Evolutionary conservation across 306 rosid species (phyloP).

Genomic region (Cicer yamashitae): DNA sequence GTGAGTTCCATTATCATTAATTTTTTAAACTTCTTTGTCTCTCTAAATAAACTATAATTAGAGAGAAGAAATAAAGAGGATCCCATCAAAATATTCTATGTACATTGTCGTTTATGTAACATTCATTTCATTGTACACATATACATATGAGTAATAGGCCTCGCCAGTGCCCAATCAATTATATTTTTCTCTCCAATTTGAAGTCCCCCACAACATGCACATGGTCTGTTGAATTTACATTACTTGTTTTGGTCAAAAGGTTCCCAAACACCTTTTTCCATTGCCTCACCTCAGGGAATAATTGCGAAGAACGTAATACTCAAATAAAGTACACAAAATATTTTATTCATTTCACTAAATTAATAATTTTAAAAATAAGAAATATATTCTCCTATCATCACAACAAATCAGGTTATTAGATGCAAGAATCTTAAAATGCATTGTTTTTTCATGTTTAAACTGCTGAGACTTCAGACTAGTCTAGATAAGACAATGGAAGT

Average conservation of each 20-base stretch:
- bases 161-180: neutral
- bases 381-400: neutral
- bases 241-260: slow-evolving; percentile 58
- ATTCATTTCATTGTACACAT: slow-evolving; percentile 35
- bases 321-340: slow-evolving; percentile 36
- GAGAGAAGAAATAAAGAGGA: too few relatives aligned
- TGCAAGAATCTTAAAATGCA: too few relatives aligned
- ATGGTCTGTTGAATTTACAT: slow-evolving; percentile 42
- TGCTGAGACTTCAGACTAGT: too few relatives aligned
- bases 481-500: too few relatives aligned
- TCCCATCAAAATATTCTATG: neutral
- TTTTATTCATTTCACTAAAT: neutral
- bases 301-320: slow-evolving; percentile 40
- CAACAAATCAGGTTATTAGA: neutral
- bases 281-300: slow-evolving; percentile 44
- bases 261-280: slow-evolving; percentile 52
- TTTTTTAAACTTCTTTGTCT: too few relatives aligned
- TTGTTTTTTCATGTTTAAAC: too few relatives aligned
- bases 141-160: slow-evolving; percentile 42
- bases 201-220: slow-evolving; percentile 52
- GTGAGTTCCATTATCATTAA: too few relatives aligned
- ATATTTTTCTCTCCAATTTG: slow-evolving; percentile 38
- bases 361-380: neutral
- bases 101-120: slow-evolving; percentile 18
- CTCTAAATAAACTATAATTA: too few relatives aligned